These are phyloP conservation scores for Capniomyces stellatus DNA, from an alignment of 371 early-diverging fungal species.

Conservation along the genomic window DNA sequence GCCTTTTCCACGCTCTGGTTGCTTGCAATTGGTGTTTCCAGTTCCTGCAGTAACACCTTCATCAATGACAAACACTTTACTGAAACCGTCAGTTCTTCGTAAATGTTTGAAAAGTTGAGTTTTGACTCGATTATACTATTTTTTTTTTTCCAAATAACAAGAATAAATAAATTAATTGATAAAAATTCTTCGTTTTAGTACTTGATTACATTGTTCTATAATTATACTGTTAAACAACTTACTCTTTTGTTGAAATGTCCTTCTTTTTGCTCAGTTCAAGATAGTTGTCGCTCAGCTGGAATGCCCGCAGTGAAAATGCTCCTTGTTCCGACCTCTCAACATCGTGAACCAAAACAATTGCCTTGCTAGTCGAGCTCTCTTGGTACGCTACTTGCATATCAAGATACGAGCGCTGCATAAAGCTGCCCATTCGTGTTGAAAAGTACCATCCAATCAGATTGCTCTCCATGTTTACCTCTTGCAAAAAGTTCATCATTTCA, in stretches of 20 bases:
- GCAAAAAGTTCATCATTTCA: conserved; percentile 81
- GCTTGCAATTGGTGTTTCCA: conserved; percentile 29
- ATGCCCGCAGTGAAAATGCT: conserved; percentile 70
- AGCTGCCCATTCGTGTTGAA: conserved; percentile 69
- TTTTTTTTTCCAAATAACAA: too few species aligned
- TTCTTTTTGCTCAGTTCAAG: conserved; percentile 65
- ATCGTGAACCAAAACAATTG: conserved; percentile 77
- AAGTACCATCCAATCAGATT: conserved; percentile 96
- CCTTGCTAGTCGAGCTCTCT: conserved; percentile 57
- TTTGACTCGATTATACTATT: conserved; percentile 28
- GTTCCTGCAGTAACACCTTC: conserved; percentile 60
- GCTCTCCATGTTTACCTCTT: conserved; percentile 85
- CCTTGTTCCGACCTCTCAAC: conserved; percentile 53
- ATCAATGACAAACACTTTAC: conserved; percentile 69
- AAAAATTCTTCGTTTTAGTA: too few species aligned
- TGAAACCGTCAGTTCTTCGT: conserved; percentile 75
- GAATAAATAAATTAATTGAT: too few species aligned
- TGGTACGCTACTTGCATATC: conserved; percentile 84
- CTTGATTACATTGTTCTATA: too few species aligned
- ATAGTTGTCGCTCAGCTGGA: conserved; percentile 68
- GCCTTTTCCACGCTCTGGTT: neutral
- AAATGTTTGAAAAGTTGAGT: conserved; percentile 63
- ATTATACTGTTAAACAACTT: too few species aligned
- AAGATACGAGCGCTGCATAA: conserved; percentile 76
- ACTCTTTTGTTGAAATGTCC: conserved; percentile 60